These are phyloP conservation scores for Alternaria infectoria DNA, from an alignment of 2,329 filamentous ascomycete species.

Conservation along the genomic window DNA sequence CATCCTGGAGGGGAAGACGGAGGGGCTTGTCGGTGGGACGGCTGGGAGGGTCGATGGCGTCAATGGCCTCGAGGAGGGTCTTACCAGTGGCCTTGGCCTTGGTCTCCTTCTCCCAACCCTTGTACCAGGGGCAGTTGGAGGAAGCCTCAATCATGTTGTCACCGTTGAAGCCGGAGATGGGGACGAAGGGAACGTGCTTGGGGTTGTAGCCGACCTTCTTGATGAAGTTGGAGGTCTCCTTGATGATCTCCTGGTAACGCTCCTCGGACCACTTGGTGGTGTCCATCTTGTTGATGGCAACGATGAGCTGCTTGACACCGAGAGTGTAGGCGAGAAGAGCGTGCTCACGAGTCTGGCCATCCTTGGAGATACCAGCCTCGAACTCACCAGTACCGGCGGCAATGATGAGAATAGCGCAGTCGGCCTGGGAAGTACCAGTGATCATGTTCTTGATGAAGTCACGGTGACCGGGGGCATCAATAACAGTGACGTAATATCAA, in stretches of 20 bases:
- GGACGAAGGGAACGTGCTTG: constrained; percentile 97
- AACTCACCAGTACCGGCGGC: constrained; percentile 99
- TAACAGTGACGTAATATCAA: too few relatives aligned
- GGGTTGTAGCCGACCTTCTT: constrained; percentile 99
- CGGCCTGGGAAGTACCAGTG: constrained; percentile 99
- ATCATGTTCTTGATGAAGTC: constrained; percentile 99
- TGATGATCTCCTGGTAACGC: constrained; percentile 98
- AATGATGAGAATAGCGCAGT: constrained; percentile 99
- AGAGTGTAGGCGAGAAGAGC: constrained; percentile 99
- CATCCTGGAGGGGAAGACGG: constrained; percentile 99
- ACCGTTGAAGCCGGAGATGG: constrained; percentile 99
- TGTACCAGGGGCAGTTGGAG: constrained; percentile 99
- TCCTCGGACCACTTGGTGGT: constrained; percentile 97
- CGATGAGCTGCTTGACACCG: constrained; percentile 99
- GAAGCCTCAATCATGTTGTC: constrained; percentile 98
- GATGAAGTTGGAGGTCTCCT: constrained; percentile 99
- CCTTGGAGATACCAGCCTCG: constrained; percentile 99
- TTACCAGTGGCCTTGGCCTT: constrained; percentile 89
- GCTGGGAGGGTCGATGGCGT: constrained; percentile 88
- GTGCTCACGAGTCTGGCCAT: constrained; percentile 99
- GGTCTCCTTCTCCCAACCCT: constrained; percentile 99
- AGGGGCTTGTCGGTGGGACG: constrained; percentile 99
- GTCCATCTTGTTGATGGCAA: constrained; percentile 99
- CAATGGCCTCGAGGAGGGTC: constrained; percentile 99
- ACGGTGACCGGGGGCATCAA: constrained; percentile 82